Percentiles rank a stretch among this genome's conserved stretches.
Evolutionary conservation across 768 basidiomycete genomes (phyloP).

Genomic region (Suillus tomentosus): DNA sequence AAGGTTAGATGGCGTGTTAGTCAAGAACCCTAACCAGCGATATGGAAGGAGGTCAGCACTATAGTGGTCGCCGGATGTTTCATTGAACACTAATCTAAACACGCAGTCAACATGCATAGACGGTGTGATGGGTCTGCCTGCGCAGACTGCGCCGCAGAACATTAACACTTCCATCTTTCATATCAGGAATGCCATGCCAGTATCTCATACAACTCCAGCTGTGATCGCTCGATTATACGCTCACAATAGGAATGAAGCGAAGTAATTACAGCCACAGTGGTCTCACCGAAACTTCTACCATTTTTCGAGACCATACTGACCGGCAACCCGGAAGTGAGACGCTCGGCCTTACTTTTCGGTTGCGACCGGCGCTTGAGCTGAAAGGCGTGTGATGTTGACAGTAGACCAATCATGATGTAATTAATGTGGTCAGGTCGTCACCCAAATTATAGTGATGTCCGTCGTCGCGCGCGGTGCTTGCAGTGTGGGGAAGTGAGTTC

Average conservation of each 20-base stretch:
- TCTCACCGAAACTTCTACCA: neutral
- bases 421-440: neutral
- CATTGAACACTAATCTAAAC: neutral
- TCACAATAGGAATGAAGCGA: neutral
- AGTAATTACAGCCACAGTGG: neutral
- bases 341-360: neutral
- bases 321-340: neutral
- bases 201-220: neutral
- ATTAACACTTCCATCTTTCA: neutral
- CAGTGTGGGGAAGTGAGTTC: neutral
- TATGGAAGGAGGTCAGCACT: neutral
- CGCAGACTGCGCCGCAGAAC: neutral
- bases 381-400: neutral
- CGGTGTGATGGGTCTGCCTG: neutral
- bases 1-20: neutral
- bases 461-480: neutral
- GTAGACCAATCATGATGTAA: neutral
- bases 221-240: neutral
- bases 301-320: neutral
- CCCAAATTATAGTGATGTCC: neutral
- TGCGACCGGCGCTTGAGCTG: neutral
- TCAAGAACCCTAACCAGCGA: neutral
- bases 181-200: neutral
- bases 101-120: neutral
- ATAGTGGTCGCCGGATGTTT: neutral